Evolutionary conservation across 805 yeast species (phyloP).

Genomic region (Sporopachydermia quercuum): DNA sequence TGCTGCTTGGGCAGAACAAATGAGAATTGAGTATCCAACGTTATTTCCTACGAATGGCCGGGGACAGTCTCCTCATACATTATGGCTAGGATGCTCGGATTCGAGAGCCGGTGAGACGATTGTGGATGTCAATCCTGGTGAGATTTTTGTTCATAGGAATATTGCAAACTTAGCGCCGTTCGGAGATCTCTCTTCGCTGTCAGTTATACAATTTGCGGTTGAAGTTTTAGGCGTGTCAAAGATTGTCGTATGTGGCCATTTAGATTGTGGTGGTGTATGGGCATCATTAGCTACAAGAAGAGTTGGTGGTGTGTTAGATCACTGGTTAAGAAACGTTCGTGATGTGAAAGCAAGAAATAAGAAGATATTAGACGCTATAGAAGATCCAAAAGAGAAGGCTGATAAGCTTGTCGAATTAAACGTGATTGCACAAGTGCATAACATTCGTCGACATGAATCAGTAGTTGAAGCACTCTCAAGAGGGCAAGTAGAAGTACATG

Average conservation of each 20-base stretch:
- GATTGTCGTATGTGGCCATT: constrained; percentile 83
- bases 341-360: constrained; percentile 51
- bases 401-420: constrained; percentile 60
- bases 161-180: constrained; percentile 65
- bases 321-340: constrained; percentile 53
- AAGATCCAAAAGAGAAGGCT: constrained; percentile 38
- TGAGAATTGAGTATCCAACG: constrained; percentile 36
- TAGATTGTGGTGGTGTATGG: constrained; percentile 89
- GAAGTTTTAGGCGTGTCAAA: constrained; percentile 70
- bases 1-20: constrained; percentile 27
- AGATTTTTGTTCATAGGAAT: constrained; percentile 76
- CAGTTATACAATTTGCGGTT: constrained; percentile 79
- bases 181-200: constrained; percentile 57
- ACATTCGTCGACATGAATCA: constrained; percentile 44
- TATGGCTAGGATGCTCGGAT: constrained; percentile 92
- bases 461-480: constrained; percentile 50
- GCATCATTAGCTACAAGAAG: constrained; percentile 54
- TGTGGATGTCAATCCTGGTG: constrained; percentile 76
- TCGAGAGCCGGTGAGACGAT: constrained; percentile 77
- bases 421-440: constrained; percentile 56
- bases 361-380: constrained; percentile 30
- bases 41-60: constrained; percentile 50
- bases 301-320: constrained; percentile 55
- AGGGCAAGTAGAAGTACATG: constrained; percentile 63
- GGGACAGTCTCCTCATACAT: constrained; percentile 86